Percentiles rank a stretch among this genome's conserved stretches.
phyloP scores from a whole-genome alignment of 352 stramenopile species.

The Pythium insidiosum region DNA sequence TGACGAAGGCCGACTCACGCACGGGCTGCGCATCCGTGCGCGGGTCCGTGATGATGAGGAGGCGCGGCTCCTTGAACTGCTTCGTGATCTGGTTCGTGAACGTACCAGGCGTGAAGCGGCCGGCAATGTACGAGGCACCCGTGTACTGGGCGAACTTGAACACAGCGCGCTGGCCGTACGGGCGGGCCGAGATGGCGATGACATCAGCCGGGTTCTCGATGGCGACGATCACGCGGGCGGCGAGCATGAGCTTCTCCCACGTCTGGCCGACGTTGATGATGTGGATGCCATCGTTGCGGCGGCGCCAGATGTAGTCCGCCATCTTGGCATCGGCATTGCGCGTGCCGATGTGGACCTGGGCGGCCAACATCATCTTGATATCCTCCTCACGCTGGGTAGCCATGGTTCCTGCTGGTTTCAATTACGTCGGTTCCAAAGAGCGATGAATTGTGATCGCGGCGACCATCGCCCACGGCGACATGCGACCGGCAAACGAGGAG shows the following conservation, averaged over 20 bases:
- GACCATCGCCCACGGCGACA: neutral
- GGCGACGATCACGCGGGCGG: constrained; percentile 98
- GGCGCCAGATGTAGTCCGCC: constrained; percentile 99
- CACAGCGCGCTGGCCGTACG: constrained; percentile 99
- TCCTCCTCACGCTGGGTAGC: constrained; percentile 95
- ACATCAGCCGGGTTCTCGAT: constrained; percentile 99
- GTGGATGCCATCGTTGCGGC: constrained; percentile 98
- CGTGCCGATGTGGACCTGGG: constrained; percentile 99
- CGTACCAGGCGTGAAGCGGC: constrained; percentile 99
- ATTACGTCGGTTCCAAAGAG: constrained; percentile 37
- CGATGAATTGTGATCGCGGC: constrained; percentile 49
- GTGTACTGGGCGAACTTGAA: constrained; percentile 99
- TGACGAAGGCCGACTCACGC: constrained; percentile 98
- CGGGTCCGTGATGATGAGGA: constrained; percentile 99
- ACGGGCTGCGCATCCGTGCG: constrained; percentile 97
- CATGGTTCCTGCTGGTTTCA: constrained; percentile 41
- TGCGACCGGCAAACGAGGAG: neutral
- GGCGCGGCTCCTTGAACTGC: constrained; percentile 99
- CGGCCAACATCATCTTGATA: constrained; percentile 99
- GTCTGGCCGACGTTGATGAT: constrained; percentile 99
- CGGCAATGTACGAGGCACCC: constrained; percentile 94
- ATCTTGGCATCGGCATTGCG: constrained; percentile 99
- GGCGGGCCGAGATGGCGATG: constrained; percentile 97
- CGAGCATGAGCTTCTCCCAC: constrained; percentile 99
- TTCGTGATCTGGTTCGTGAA: constrained; percentile 99